Evolutionary conservation across 2,329 filamentous ascomycete genomes (phyloP), one percentile per base, ranked within the genome.

Genomic region (Talaromyces sp.): DNA sequence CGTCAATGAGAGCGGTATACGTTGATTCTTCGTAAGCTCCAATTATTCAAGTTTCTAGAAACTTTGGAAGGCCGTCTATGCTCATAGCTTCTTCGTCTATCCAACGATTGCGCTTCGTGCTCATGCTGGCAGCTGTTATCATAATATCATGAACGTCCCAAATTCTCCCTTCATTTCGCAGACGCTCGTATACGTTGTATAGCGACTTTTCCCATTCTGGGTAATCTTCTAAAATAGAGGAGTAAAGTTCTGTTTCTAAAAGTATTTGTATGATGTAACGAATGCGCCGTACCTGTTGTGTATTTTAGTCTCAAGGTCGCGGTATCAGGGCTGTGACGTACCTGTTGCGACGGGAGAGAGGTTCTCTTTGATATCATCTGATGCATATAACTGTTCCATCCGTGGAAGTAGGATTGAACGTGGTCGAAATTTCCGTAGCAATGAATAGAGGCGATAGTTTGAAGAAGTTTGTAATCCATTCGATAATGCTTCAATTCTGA

Each of bases 61-160:
- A 32, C 32, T 50, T 17, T 31, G 14, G 17, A 43, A 54, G 29
- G 4, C 35, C 14, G 32, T 43, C 31, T 21, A 24, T 14, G 38
- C n/a, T 32, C 35, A 46, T 12, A 3, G 21, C 27, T 9, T 31
- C 55, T 17, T 31, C 4, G 11, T 27, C 41, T 26, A 26, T 31
- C 38, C 21, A 46, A 12, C 3, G 12, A 17, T n/a, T 14, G 55
- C 10, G 29, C 12, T 24, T 51, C 14, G 35, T 27, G 26, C 29
- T 21, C n/a, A 43, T 17, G 17, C 21, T 19, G 3, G 41, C 41
- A 24, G 55, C 21, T 11, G 38, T 41, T 26, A 43, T 19, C 17
- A 57, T 26, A 6, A 57, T 48, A 50, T 57, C 38, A 31, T 41
- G 35, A 17, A 31, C 55, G 14, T 57, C 55, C 41, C 55, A 57